A percentile compares a stretch with the other conserved stretches of the same genome.
Evolutionary conservation across 108 stramenopile genomes (phyloP).

Genomic region (Craspedostauros australis): DNA sequence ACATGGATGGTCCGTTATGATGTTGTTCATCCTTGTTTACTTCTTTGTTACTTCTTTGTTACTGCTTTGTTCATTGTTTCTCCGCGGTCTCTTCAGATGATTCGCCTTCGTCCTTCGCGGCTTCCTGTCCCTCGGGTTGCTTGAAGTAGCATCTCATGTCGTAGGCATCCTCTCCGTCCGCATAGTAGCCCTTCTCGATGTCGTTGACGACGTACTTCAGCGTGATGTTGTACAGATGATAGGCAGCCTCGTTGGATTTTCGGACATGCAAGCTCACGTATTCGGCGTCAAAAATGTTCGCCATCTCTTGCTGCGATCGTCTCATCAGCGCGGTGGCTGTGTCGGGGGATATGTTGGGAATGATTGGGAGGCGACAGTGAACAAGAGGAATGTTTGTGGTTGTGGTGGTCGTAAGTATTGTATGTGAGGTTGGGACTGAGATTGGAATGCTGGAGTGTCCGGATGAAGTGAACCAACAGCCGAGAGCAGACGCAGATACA

Average conservation of each 20-base stretch:
- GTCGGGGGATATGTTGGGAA: not conserved
- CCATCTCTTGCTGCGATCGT: conserved; percentile 87
- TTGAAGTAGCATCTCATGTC: conserved; percentile 87
- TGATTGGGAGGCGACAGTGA: not conserved
- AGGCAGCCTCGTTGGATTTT: conserved; percentile 94
- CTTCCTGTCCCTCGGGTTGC: too few species aligned
- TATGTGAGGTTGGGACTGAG: too few species aligned
- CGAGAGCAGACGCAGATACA: not conserved
- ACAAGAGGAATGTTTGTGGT: not conserved
- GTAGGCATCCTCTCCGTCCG: conserved; percentile 99
- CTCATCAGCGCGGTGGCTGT: conserved; percentile 88
- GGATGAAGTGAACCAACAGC: not conserved
- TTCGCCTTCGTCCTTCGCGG: too few species aligned
- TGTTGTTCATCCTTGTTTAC: too few species aligned
- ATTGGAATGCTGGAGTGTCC: too few species aligned
- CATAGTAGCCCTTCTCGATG: conserved; percentile 97
- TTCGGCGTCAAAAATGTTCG: conserved; percentile 86
- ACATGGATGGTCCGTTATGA: too few species aligned
- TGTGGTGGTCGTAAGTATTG: too few species aligned
- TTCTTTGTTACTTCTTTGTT: too few species aligned
- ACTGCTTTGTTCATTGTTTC: too few species aligned
- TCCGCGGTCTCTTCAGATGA: too few species aligned
- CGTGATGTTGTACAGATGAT: conserved; percentile 94
- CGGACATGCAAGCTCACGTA: conserved; percentile 98
- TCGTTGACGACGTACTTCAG: conserved; percentile 91